These are phyloP conservation scores for Aspergillus luchuensis DNA, from an alignment of 2,329 filamentous ascomycete species.

Conservation along the genomic window DNA sequence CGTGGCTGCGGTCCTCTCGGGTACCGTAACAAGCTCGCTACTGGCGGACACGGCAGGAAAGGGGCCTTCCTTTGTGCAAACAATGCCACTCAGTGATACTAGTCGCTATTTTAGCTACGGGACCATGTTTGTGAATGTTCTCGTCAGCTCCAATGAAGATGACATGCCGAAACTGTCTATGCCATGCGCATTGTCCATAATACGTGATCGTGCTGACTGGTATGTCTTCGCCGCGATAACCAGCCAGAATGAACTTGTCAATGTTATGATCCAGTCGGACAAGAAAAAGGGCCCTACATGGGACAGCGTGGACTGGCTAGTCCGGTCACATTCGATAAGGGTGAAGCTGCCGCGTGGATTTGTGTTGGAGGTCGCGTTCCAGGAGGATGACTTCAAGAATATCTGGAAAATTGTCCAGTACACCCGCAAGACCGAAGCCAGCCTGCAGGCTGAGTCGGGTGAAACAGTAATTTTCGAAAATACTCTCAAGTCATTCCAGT, in stretches of 20 bases:
- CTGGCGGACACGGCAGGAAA: constrained; percentile 51
- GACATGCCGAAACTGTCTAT: constrained; percentile 69
- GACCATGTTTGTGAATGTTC: constrained; percentile 72
- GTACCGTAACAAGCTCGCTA: constrained; percentile 49
- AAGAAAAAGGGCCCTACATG: constrained; percentile 71
- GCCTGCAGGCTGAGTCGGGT: constrained; percentile 67
- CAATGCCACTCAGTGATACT: constrained; percentile 77
- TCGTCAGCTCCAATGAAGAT: constrained; percentile 69
- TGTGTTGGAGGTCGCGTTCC: constrained; percentile 68
- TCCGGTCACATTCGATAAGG: constrained; percentile 65
- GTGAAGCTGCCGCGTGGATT: constrained; percentile 76
- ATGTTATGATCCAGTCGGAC: constrained; percentile 70
- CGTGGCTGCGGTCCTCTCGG: constrained; percentile 69
- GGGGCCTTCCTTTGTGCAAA: constrained; percentile 60
- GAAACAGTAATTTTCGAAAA: constrained; percentile 71
- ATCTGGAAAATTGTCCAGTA: constrained; percentile 86
- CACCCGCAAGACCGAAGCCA: constrained; percentile 72
- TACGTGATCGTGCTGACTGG: constrained; percentile 69
- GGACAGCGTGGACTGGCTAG: constrained; percentile 80
- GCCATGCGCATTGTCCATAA: constrained; percentile 73
- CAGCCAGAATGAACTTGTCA: constrained; percentile 77
- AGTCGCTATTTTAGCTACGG: constrained; percentile 75
- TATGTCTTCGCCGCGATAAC: constrained; percentile 72
- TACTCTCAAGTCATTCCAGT: constrained; percentile 74
- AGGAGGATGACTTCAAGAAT: constrained; percentile 74